phyloP scores from a whole-genome alignment of 2,329 filamentous ascomycete species.

The Periconia sp. region DNA sequence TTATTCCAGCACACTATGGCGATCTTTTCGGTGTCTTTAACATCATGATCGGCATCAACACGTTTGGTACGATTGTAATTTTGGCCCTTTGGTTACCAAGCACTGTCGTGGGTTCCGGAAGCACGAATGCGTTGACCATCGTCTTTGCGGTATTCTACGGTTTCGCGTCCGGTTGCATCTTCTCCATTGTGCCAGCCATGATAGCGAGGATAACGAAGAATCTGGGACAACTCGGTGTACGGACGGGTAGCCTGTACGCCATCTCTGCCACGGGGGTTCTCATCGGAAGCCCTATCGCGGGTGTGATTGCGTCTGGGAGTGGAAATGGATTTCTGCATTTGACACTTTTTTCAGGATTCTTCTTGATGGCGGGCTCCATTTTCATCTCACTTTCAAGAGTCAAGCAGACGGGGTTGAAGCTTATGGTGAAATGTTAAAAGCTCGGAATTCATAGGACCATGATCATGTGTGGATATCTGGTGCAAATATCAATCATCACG shows the following conservation, averaged over 20 bases:
- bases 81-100: background rate
- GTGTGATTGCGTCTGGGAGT: background rate
- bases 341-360: background rate
- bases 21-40: background rate
- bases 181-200: background rate
- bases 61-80: background rate
- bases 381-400: background rate
- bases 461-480: too few relatives aligned
- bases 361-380: background rate
- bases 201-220: background rate
- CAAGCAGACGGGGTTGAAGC: background rate
- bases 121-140: background rate
- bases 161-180: background rate
- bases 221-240: background rate
- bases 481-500: too few relatives aligned
- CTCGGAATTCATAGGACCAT: too few relatives aligned
- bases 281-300: background rate
- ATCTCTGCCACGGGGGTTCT: background rate
- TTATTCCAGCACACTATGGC: constrained; percentile 45
- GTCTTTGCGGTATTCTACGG: background rate
- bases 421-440: background rate
- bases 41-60: background rate
- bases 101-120: background rate
- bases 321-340: background rate
- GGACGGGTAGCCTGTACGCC: background rate